phyloP scores from a whole-genome alignment of 192 early-diverging fungal species.

The Coemansia sp. region DNA sequence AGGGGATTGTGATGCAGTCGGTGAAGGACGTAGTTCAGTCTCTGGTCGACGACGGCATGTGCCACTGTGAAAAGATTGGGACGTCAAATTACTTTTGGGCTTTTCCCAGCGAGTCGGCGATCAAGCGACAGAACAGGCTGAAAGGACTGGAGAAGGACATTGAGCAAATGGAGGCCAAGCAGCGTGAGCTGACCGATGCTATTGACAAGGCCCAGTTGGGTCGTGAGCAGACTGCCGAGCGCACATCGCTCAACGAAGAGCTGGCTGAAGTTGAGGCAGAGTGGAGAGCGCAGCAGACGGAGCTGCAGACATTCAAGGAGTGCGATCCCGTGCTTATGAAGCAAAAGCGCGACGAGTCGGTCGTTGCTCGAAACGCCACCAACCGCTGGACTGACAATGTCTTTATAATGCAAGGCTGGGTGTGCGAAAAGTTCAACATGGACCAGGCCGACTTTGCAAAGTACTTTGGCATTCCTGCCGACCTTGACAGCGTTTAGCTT shows the following conservation, averaged over 20 bases:
- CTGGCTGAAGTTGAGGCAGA: constrained; percentile 52
- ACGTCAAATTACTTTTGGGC: constrained; percentile 90
- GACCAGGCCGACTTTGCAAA: constrained; percentile 59
- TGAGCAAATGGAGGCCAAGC: constrained; percentile 39
- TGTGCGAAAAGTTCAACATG: constrained; percentile 64
- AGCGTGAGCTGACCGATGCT: constrained; percentile 39
- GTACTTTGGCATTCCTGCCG: constrained; percentile 64
- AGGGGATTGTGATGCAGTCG: constrained; percentile 75
- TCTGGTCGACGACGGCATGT: constrained; percentile 77
- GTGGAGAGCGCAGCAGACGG: constrained; percentile 43
- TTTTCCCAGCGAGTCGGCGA: constrained; percentile 68
- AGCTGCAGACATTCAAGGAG: constrained; percentile 66
- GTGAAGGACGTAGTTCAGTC: constrained; percentile 81
- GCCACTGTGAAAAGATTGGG: constrained; percentile 80
- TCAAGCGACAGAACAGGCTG: constrained; percentile 51
- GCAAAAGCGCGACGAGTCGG: constrained; percentile 58
- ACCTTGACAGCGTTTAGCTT: constrained; percentile 61
- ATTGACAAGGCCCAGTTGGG: constrained; percentile 55
- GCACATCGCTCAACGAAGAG: constrained; percentile 49
- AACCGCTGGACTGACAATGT: constrained; percentile 91
- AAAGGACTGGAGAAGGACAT: constrained; percentile 52
- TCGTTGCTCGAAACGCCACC: constrained; percentile 63
- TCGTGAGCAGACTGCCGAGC: constrained; percentile 64
- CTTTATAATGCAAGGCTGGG: constrained; percentile 76
- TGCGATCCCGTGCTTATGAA: constrained; percentile 71